Base-by-base conservation (phyloP, 2,329 filamentous ascomycete genomes). In the Fusarium multiceps region DNA sequence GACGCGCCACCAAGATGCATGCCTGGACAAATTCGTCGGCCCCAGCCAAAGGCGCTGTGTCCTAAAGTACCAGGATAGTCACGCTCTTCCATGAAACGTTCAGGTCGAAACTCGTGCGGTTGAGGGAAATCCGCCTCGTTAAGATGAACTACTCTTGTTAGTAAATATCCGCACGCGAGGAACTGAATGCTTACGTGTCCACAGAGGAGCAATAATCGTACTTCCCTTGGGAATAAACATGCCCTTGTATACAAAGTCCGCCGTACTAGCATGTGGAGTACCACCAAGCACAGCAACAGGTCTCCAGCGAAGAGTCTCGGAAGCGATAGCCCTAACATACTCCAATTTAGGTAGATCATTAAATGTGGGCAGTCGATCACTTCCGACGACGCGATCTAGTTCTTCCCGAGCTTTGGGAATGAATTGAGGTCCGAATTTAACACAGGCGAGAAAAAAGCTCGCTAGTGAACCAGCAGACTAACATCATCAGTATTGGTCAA, bases 371-470 rank as follows among this genome's bases (percentile, higher is more conserved):
- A 82, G 65, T 0, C 80, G 74, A 1, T 80, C 75, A 0, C 58
- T 56, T 2, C 85, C 81, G 0, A 82, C 75, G 0, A 82, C 78
- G 6, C 75, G 63, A 37, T 83, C 80, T 0, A 83, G 75, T 47
- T 83, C 81, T 18, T 77, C 77, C 11, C 79, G 83, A 0, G 72
- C 69, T 71, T 83, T 74, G 1, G 80, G 80, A 8, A 87, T 84
- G 6, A 85, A 83, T 10, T 83, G 81, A 0, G 83, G 83, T 3
- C 82, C 84, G 32, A 83, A 84, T n/a, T 86, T 78, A 18, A 79
- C 81, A 74, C 87, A 87, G 0, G 85, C 86, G 0, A 88, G 79
- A 21, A 86, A 79, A 71, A 88, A 82, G n/a, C 79, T 88, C 0
- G 63, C 84, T 64, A 76, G 82, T 61, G 77, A 88, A 62, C 58